A percentile compares a stretch with the other conserved stretches of the same genome.
These are phyloP conservation scores for Nakataea oryzae DNA, from an alignment of 2,329 filamentous ascomycete genomes.

Conservation along the genomic window DNA sequence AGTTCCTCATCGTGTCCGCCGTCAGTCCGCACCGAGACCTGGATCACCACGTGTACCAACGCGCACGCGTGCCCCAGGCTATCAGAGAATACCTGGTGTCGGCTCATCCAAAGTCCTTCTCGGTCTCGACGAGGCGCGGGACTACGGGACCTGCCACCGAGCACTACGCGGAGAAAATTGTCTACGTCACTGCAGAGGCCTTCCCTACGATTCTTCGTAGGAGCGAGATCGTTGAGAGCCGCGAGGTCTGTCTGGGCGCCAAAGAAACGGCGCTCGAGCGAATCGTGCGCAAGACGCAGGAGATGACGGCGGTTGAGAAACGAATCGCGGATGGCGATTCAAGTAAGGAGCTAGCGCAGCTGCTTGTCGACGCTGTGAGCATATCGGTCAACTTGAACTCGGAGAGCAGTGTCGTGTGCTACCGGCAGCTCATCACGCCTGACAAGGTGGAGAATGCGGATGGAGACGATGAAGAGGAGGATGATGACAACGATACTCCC, in stretches of 20 bases:
- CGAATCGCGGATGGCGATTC: constrained; percentile 58
- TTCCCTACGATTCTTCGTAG: constrained; percentile 88
- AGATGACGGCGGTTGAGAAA: constrained; percentile 68
- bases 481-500: constrained; percentile 16
- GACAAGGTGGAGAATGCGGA: constrained; percentile 29
- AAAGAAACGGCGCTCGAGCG: constrained; percentile 86
- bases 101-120: constrained; percentile 68
- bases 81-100: constrained; percentile 82
- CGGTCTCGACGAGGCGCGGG: constrained; percentile 61
- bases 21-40: constrained; percentile 78
- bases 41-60: constrained; percentile 74
- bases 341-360: constrained; percentile 49
- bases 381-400: constrained; percentile 66
- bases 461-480: constrained; percentile 29
- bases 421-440: constrained; percentile 62
- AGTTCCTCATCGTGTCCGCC: constrained; percentile 74
- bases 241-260: constrained; percentile 58
- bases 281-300: constrained; percentile 81
- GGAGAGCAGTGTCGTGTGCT: constrained; percentile 68
- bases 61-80: constrained; percentile 70
- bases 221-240: constrained; percentile 67
- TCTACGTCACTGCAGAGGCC: constrained; percentile 73
- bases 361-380: constrained; percentile 65
- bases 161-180: constrained; percentile 71
- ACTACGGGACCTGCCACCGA: constrained; percentile 59